phyloP scores from a whole-genome alignment of 2,329 filamentous ascomycete genomes.

The Botryotinia narcissicola region DNA sequence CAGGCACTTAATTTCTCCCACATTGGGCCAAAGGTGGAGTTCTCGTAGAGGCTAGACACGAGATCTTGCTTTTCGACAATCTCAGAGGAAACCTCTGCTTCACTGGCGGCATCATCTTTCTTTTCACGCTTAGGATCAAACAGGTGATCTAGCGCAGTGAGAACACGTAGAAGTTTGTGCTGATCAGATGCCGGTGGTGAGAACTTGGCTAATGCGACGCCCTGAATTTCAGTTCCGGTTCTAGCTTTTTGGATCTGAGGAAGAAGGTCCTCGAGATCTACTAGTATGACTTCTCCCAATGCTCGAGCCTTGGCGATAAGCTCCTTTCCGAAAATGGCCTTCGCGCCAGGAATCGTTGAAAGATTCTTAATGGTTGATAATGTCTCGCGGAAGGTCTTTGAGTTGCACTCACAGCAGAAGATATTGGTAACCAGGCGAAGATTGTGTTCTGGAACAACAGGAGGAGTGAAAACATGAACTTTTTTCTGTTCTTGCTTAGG shows the following conservation, averaged over 20 bases:
- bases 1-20: constrained; percentile 93
- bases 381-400: constrained; percentile 97
- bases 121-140: constrained; percentile 77
- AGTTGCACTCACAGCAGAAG: constrained; percentile 93
- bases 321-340: constrained; percentile 88
- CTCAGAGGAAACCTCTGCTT: constrained; percentile 45
- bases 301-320: constrained; percentile 82
- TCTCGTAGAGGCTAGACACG: constrained; percentile 84
- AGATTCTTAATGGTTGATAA: constrained; percentile 98
- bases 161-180: constrained; percentile 86
- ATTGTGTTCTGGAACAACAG: constrained; percentile 83
- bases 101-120: constrained; percentile 49
- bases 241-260: constrained; percentile 83
- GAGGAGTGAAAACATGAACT: constrained; percentile 64
- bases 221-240: constrained; percentile 91
- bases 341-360: constrained; percentile 86
- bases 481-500: constrained; percentile 37
- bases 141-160: constrained; percentile 92
- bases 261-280: constrained; percentile 79
- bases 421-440: constrained; percentile 94
- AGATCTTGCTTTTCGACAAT: constrained; percentile 75
- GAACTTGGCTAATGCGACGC: constrained; percentile 89
- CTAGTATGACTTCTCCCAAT: constrained; percentile 79
- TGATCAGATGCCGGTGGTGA: constrained; percentile 95
- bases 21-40: constrained; percentile 81